A percentile compares a stretch with the other conserved stretches of the same genome.
These are phyloP conservation scores for Cicer yamashitae DNA, from an alignment of 306 rosid genomes.

Conservation along the genomic window DNA sequence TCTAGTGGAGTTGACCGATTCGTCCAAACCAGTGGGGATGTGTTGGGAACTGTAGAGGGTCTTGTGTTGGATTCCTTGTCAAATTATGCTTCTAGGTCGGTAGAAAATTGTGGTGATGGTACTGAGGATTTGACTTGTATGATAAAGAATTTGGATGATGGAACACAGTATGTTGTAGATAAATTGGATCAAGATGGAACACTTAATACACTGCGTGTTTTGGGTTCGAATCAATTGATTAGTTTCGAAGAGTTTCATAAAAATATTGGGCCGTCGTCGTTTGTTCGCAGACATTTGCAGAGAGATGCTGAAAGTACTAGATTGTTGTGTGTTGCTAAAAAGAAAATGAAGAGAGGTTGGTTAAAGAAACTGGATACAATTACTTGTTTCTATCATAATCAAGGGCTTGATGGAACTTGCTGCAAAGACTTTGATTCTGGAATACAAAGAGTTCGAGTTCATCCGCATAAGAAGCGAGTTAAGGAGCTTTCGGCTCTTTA, in stretches of 20 bases:
- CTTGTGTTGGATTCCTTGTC: slow-evolving; percentile 49
- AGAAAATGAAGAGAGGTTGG: slow-evolving; percentile 68
- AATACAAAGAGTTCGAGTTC: slow-evolving; percentile 66
- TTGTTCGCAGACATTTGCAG: slow-evolving; percentile 55
- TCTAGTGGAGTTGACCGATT: slow-evolving; percentile 53
- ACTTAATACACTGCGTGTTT: slow-evolving; percentile 50
- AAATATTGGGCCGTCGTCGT: slow-evolving; percentile 54
- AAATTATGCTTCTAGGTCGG: slow-evolving; percentile 44
- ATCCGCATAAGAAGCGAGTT: slow-evolving; percentile 57
- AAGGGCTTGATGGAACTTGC: slow-evolving; percentile 41
- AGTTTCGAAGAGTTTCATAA: slow-evolving; percentile 56
- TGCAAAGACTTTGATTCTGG: slow-evolving; percentile 50
- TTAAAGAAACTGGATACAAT: slow-evolving; percentile 61
- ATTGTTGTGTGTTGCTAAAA: slow-evolving; percentile 39
- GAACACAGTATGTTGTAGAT: slow-evolving; percentile 60
- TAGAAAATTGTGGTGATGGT: slow-evolving; percentile 46
- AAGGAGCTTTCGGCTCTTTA: slow-evolving; percentile 81
- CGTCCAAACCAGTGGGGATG: slow-evolving; percentile 53
- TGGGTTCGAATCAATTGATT: slow-evolving; percentile 55
- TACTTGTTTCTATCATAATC: slow-evolving; percentile 57
- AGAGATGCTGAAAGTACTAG: slow-evolving; percentile 55
- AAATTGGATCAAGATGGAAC: slow-evolving; percentile 55
- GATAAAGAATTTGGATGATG: slow-evolving; percentile 61
- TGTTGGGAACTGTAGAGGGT: slow-evolving; percentile 58
- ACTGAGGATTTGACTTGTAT: slow-evolving; percentile 49